These are phyloP conservation scores for Leptographium procerum DNA, from an alignment of 2,329 filamentous ascomycete genomes.

Conservation along the genomic window DNA sequence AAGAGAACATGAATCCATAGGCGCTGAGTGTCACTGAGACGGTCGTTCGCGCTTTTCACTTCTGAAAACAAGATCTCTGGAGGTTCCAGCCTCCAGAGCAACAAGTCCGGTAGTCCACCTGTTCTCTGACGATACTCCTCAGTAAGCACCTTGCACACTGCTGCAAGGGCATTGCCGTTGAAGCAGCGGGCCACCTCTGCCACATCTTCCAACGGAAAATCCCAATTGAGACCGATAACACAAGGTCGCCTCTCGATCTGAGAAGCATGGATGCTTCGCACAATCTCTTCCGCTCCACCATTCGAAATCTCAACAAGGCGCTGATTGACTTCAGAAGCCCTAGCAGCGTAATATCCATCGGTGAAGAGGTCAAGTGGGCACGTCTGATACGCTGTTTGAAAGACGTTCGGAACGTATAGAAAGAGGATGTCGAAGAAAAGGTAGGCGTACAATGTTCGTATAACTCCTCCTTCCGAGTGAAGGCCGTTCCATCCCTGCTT, in stretches of 20 bases:
- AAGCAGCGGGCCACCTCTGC: conserved; percentile 71
- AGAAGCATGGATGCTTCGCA: conserved; percentile 55
- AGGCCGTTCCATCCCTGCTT: conserved; percentile 85
- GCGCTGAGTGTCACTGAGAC: conserved; percentile 87
- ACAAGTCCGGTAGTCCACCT: conserved; percentile 82
- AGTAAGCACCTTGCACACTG: conserved; percentile 84
- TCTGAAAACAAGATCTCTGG: conserved; percentile 54
- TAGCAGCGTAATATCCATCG: conserved; percentile 77
- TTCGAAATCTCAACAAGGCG: conserved; percentile 81
- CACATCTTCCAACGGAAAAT: conserved; percentile 68
- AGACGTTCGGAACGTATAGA: conserved; percentile 88
- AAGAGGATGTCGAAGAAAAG: conserved; percentile 92
- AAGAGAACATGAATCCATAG: conserved; percentile 94
- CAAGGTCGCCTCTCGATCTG: conserved; percentile 66
- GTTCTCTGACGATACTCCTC: conserved; percentile 86
- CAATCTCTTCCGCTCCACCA: conserved; percentile 56
- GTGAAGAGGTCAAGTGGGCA: conserved; percentile 88
- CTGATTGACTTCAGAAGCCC: conserved; percentile 82
- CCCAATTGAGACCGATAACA: conserved; percentile 87
- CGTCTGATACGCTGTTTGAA: conserved; percentile 90
- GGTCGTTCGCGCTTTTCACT: conserved; percentile 80
- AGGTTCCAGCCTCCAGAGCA: conserved; percentile 59
- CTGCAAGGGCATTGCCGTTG: conserved; percentile 65
- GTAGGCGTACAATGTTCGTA: conserved; percentile 83
- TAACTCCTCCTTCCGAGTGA: conserved; percentile 81